Evolutionary conservation across 352 stramenopile genomes (phyloP), one percentile per base, ranked within the genome.

Genomic region (Globisporangium paddicum): DNA sequence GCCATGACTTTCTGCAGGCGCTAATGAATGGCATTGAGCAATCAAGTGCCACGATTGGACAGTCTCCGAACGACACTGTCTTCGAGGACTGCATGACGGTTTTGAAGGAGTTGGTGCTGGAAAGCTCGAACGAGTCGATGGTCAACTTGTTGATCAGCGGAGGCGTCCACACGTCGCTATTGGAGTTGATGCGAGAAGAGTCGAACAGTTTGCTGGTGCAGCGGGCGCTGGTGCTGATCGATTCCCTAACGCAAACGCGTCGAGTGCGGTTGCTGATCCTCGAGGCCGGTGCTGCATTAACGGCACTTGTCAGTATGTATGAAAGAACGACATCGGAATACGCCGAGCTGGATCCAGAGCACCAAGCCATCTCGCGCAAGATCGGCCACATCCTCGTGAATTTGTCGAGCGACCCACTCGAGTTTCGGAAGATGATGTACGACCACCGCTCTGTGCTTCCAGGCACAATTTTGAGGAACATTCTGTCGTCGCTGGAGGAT

Each of bases 361-460:
- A 75, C 0, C 76, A 89, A 55, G 46, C 73, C 10, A 72, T 88
- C 6, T 71, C 72, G 9, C 63, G 66, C 23, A 68, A 86, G 8
- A 69, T 82, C 16, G 81, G 81, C 5, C 69, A 66, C 2, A 77
- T 91, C 19, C 62, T 93, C 21, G 80, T 89, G 16, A 69, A 87
- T 19, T 65, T 93, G 26, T 88, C 83, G 0, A 81, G 55, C n/a
- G 79, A 93, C 49, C 79, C 83, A 11, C 63, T 91, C 3, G 83
- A 89, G 56, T 93, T 93, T 55, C 81, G 83, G 26, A 90, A 91
- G 58, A 87, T 78, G 25, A 45, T 93, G 60, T 90, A 89, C 52
- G 79, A 93, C 49, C 78, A 91, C 52, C 73, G 75, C 2, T 40
- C 63, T 2, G 65, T 86, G 42, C 56, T 92, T 0, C 80, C 79